Conservation (phyloP, 163 green algal genomes). For the Scenedesmus sp. region DNA sequence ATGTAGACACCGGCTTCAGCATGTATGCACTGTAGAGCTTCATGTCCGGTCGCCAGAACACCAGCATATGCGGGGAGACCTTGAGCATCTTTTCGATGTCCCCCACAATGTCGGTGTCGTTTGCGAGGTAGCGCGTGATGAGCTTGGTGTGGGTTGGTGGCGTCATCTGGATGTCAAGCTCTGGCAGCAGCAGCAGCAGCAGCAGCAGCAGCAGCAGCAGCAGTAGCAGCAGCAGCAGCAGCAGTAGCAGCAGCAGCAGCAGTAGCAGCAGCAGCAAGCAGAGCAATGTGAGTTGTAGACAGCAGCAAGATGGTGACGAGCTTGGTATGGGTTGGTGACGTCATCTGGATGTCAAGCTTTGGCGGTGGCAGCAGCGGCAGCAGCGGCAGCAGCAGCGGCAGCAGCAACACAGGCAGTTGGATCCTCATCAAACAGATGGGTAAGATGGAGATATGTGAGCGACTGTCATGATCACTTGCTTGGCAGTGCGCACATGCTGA, state of each 20-base stretch:
- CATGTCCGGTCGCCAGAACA: constrained; percentile 55
- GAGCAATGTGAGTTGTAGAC: no score
- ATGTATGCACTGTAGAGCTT: constrained; percentile 50
- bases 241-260: no score
- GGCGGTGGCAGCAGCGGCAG: background rate
- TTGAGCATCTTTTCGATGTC: constrained; percentile 54
- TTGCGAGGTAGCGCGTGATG: constrained; percentile 52
- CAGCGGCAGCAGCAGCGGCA: background rate
- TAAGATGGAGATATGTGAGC: no score
- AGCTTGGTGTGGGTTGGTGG: constrained; percentile 48
- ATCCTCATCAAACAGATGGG: no score
- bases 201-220: background rate
- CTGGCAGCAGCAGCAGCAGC: background rate
- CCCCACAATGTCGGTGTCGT: constrained; percentile 25
- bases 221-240: no score
- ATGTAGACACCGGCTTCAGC: constrained; percentile 33
- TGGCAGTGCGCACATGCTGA: no score
- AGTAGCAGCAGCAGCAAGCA: background rate
- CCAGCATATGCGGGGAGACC: constrained; percentile 47
- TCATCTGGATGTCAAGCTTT: constrained; percentile 50
- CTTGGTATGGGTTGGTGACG: constrained; percentile 44
- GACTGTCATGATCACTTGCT: no score
- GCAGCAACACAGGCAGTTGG: no score
- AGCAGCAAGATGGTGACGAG: constrained; percentile 33
- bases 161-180: constrained; percentile 51